Percentiles rank a stretch among this genome's conserved stretches.
Evolutionary conservation across 768 basidiomycete species (phyloP).

Genomic region (Hygrocybe punicea): DNA sequence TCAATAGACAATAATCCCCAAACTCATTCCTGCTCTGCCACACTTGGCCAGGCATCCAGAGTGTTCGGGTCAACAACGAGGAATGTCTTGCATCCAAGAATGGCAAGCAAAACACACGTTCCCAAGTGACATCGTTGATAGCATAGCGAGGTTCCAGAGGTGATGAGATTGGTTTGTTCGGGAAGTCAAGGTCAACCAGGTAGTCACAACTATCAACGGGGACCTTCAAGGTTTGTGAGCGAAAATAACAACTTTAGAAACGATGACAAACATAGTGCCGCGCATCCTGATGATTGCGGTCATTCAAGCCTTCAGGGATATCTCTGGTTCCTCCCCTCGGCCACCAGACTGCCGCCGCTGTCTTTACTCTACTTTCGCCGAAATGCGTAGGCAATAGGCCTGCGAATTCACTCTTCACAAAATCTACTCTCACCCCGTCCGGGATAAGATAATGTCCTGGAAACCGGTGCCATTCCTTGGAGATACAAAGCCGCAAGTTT

Average conservation of each 20-base stretch:
- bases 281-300: constrained; percentile 75
- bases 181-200: constrained; percentile 87
- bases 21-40: constrained; percentile 72
- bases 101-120: constrained; percentile 71
- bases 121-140: constrained; percentile 64
- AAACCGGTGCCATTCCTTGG: constrained; percentile 96
- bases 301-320: constrained; percentile 72
- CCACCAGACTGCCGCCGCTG: constrained; percentile 41
- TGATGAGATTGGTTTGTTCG: constrained; percentile 55
- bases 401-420: constrained; percentile 88
- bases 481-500: constrained; percentile 75
- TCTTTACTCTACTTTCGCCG: constrained; percentile 33
- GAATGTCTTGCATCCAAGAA: constrained; percentile 85
- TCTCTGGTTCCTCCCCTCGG: constrained; percentile 58
- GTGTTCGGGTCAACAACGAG: constrained; percentile 61
- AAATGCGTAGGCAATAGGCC: constrained; percentile 89
- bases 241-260: not conserved
- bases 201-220: constrained; percentile 77
- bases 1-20: constrained; percentile 89
- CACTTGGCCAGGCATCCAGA: constrained; percentile 72
- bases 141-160: constrained; percentile 78
- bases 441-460: constrained; percentile 88
- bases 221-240: constrained; percentile 45
- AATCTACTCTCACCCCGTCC: constrained; percentile 74
- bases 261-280: constrained; percentile 65